A percentile compares a stretch with the other conserved stretches of the same genome.
These are phyloP conservation scores for Starmerella bombicola DNA, from an alignment of 805 yeast species.

Conservation along the genomic window DNA sequence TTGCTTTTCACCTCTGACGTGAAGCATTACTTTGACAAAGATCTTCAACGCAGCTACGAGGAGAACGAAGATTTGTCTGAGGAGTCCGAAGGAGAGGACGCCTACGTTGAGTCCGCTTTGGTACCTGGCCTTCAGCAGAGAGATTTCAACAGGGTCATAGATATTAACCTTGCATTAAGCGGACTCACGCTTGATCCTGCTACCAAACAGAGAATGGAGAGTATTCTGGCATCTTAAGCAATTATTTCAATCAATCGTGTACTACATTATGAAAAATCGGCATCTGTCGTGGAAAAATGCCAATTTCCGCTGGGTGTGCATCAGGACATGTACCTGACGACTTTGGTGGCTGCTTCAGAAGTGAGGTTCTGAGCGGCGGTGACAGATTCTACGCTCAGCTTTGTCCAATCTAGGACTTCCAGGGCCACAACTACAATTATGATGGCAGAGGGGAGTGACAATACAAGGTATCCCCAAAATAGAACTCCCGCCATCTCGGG, in stretches of 20 bases:
- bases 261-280: not conserved
- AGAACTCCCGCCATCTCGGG: conserved; percentile 53
- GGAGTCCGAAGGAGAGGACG: conserved; percentile 9
- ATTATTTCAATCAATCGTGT: not conserved
- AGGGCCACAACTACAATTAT: conserved; percentile 42
- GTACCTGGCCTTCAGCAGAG: conserved; percentile 18
- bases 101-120: conserved; percentile 18
- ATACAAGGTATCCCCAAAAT: conserved; percentile 54
- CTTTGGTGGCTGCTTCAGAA: no score
- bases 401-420: conserved; percentile 44
- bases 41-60: not conserved
- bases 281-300: not conserved
- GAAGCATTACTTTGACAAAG: conserved; percentile 14
- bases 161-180: conserved; percentile 4
- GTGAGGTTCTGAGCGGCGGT: no score
- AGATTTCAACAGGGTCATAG: conserved; percentile 12
- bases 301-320: no score
- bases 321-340: no score
- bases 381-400: conserved; percentile 13
- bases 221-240: not conserved
- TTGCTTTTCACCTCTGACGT: conserved; percentile 16
- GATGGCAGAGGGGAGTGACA: conserved; percentile 49
- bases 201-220: conserved; percentile 4
- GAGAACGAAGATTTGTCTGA: conserved; percentile 6
- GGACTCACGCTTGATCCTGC: conserved; percentile 9